Evolutionary conservation across 2,329 filamentous ascomycete genomes (phyloP), one percentile per base, ranked within the genome.

Genomic region (Incumbomyces lentus): DNA sequence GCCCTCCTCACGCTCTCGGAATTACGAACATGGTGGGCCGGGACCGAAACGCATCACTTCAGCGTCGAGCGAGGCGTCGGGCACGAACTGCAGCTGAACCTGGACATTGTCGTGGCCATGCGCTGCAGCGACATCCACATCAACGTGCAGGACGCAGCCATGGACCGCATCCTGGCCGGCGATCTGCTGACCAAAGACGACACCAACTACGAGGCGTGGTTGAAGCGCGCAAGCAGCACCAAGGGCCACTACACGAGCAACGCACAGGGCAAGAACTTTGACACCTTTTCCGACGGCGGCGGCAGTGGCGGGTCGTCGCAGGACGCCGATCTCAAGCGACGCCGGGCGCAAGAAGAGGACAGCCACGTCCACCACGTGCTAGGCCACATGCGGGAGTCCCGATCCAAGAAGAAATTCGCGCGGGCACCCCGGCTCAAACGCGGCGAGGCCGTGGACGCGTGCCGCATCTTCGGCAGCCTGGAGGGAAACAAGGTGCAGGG

Each of bases 401-500:
- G 80, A 69, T 30, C 33, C 2, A 74, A 62, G 54, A 71, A 68
- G 60, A 78, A 79, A 63, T 82, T 81, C 53, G 58, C 76, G 31
- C 89, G 84, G 74, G 92, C 87, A 2, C 89, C 88, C 1, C 74
- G 70, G 49, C 60, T 92, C 46, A 67, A 68, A 44, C 66, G 72
- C 19, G 59, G 68, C 14, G 74, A 73, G 61, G 68, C 69, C 17
- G 66, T 74, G 13, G 85, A 95, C 63, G 84, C 84, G 52, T 98
- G 92, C 65, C 79, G 92, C 40, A 80, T 98, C 52, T 98, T 79
- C 64, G 92, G 92, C 30, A 93, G 80, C 58, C 65, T 98, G 63
- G 84, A 94, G 56, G 76, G 93, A 55, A 98, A 98, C 67, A 94
- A 93, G 69, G 92, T 98, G 37, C 90, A 95, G 67, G 92, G 90